Base-by-base conservation (phyloP, 2,329 filamentous ascomycete species). In the Nothopassalora personata region DNA sequence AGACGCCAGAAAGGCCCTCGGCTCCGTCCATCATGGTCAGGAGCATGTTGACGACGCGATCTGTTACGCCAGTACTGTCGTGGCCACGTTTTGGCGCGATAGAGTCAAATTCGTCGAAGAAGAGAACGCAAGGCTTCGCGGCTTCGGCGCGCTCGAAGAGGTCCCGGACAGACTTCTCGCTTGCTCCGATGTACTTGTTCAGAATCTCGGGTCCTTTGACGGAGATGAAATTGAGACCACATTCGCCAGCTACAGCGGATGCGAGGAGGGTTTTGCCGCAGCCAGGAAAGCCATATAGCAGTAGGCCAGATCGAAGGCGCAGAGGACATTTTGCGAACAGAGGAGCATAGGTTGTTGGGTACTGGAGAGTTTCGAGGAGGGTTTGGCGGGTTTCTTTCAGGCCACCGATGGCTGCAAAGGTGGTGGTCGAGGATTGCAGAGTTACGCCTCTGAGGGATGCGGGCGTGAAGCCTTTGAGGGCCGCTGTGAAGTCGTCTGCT, bases 21-120 rank as follows among this genome's bases (percentile, higher is more conserved):
- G 94, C 94, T 70, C 94, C 94, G 70, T 99, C 94, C 94, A 99
- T 99, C 74, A 97, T 93, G 0, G 95, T 99, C 10, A 99, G 83
- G 58, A 99, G 85, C 79, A 99, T 95, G 73, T 99, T 99, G 67
- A 99, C 94, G 0, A 99, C 95, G 39, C 95, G 86, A 74, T 99
- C 95, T 0, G 94, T 99, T n/a, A 99, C 95, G 64, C 95, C 94
- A 0, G 94, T 99, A 1, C 89, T 94, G 73, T 99, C 95, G 72
- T 99, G 94, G 0, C 94, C 94, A 76, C 94, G 85, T 76, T 97
- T 99, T 2, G 94, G 94, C 0, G 95, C 95, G 64, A 99, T 97
- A 43, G 90, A 92, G 76, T 99, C 94, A 71, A 99, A 99, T 73
- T 99, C 94, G 71, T 99, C 94, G 71, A 99, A 99, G 81, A 99